A percentile compares a stretch with the other conserved stretches of the same genome.
Conservation (phyloP, 225 moss, liverwort and hornwort species). For the Physcomitrellopsis africana region DNA sequence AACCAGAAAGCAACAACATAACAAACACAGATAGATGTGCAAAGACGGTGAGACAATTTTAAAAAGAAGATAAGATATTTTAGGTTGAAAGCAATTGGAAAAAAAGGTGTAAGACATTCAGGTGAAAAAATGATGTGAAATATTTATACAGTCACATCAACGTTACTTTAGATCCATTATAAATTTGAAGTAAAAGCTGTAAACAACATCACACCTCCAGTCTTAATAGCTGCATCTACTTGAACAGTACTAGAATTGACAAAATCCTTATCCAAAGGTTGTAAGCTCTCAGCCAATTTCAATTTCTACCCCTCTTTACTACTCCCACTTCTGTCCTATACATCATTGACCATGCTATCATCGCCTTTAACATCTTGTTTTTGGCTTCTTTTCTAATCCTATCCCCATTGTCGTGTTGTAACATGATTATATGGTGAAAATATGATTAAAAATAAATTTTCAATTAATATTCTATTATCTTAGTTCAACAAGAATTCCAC, state of each 20-base stretch:
- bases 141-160: conserved; percentile 90
- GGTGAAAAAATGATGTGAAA: conserved; percentile 9
- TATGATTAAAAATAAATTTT: too few species aligned
- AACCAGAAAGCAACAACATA: conserved; percentile 22
- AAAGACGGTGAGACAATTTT: conserved; percentile 21
- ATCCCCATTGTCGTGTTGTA: too few species aligned
- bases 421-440: too few species aligned
- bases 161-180: conserved; percentile 92
- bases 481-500: too few species aligned
- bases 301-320: conserved; percentile 98
- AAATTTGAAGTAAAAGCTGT: conserved; percentile 91
- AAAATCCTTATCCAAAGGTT: conserved; percentile 86
- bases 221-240: conserved; percentile 92
- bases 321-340: conserved; percentile 76
- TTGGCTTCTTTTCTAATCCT: too few species aligned
- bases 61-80: neutral
- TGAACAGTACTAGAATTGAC: conserved; percentile 89
- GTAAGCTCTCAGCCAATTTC: conserved; percentile 90
- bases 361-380: conserved; percentile 72
- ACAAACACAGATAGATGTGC: conserved; percentile 22
- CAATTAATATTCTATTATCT: too few species aligned
- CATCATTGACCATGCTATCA: conserved; percentile 58
- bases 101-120: conserved; percentile 8
- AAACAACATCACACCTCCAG: conserved; percentile 98
- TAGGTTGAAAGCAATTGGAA: neutral